These are phyloP conservation scores for Ustilaginoidea virens DNA, from an alignment of 2,329 filamentous ascomycete genomes.

Conservation along the genomic window DNA sequence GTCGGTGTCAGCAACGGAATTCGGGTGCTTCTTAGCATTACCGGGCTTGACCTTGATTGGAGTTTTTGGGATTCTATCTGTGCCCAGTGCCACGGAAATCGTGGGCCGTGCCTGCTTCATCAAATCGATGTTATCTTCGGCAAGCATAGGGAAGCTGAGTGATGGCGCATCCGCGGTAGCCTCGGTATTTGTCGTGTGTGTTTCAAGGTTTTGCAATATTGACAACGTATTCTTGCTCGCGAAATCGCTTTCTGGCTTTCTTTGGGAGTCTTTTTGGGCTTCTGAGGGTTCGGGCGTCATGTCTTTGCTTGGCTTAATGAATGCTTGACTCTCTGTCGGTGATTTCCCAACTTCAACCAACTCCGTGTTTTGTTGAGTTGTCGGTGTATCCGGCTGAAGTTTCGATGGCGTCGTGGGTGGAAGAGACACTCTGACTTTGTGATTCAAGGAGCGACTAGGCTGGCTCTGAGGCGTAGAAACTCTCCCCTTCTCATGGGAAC, in stretches of 20 bases:
- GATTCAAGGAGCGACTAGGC: conserved; percentile 1
- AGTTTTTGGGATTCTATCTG: too few species aligned
- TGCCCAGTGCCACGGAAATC: too few species aligned
- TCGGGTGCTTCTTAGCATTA: too few species aligned
- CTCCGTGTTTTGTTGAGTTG: too few species aligned
- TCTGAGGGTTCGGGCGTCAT: conserved; percentile 11
- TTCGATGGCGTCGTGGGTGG: conserved; percentile 2
- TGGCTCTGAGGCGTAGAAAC: conserved; percentile 5
- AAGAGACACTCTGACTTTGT: conserved; percentile 11
- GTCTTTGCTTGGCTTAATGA: too few species aligned
- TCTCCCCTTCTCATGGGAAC: conserved; percentile 1
- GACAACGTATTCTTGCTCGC: neutral
- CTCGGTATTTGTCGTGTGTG: neutral
- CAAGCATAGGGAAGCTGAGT: too few species aligned
- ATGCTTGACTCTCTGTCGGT: neutral
- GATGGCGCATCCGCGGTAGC: too few species aligned
- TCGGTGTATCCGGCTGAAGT: conserved; percentile 1
- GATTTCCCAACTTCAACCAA: neutral
- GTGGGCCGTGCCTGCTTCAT: too few species aligned
- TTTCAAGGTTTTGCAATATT: neutral
- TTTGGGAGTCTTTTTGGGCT: conserved; percentile 2
- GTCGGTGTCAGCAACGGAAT: neutral
- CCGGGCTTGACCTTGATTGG: too few species aligned
- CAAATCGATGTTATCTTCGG: too few species aligned
- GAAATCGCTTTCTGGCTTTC: neutral